A percentile compares a stretch with the other conserved stretches of the same genome.
Conservation (phyloP, 768 basidiomycete species). For the Russula olivacea region DNA sequence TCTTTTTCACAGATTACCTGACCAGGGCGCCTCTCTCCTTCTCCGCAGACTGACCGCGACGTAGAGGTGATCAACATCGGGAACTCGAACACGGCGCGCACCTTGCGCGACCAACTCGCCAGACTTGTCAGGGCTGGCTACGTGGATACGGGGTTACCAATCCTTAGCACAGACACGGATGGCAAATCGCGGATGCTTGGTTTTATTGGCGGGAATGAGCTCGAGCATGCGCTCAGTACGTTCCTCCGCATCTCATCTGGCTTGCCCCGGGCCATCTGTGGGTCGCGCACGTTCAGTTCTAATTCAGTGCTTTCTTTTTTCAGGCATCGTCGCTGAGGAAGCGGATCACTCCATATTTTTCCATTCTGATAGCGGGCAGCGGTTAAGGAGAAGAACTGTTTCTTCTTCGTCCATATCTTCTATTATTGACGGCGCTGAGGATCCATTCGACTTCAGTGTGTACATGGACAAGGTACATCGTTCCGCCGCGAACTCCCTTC, state of each 20-base stretch:
- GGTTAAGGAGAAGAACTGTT: constrained; percentile 31
- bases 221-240: constrained; percentile 87
- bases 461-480: constrained; percentile 80
- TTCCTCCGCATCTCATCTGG: neutral
- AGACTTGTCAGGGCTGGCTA: constrained; percentile 51
- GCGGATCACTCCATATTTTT: constrained; percentile 65
- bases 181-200: constrained; percentile 68
- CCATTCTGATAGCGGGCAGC: constrained; percentile 37
- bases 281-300: neutral
- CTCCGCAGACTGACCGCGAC: constrained; percentile 54
- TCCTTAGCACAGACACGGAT: constrained; percentile 49
- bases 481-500: neutral
- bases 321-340: constrained; percentile 72
- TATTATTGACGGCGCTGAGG: constrained; percentile 34
- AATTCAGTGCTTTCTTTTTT: constrained; percentile 1
- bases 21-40: neutral
- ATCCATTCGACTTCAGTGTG: constrained; percentile 74
- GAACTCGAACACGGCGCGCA: constrained; percentile 67
- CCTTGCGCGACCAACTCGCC: constrained; percentile 65
- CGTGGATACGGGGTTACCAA: constrained; percentile 83
- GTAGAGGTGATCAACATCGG: constrained; percentile 71
- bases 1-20: neutral
- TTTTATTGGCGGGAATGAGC: constrained; percentile 87
- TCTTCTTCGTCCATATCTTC: constrained; percentile 59
- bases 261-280: neutral